Conservation (phyloP, 352 stramenopile species). For the Stramenopiles sp. region DNA sequence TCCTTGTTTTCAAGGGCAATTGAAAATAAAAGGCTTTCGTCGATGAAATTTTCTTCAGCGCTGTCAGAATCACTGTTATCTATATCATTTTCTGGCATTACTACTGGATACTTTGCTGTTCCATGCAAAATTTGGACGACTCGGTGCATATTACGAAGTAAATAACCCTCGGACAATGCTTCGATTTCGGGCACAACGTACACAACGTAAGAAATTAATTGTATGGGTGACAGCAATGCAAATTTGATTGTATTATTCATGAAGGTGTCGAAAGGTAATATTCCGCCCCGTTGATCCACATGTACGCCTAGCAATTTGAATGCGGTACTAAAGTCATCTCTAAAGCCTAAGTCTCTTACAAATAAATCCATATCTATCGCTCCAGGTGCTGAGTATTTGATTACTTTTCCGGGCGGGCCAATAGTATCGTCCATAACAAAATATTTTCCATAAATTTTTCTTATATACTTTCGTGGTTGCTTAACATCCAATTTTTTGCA, state of each 20-base stretch:
- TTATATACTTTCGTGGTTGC: neutral
- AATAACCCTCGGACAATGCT: neutral
- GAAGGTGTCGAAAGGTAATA: neutral
- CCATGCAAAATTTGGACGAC: neutral
- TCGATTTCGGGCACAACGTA: neutral
- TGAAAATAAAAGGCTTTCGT: neutral
- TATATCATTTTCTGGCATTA: neutral
- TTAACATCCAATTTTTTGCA: neutral
- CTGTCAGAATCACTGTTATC: neutral
- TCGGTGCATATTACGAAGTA: neutral
- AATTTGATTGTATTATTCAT: neutral
- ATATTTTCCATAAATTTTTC: conserved; percentile 2
- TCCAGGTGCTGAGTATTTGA: neutral
- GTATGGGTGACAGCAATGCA: neutral
- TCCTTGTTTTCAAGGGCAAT: neutral
- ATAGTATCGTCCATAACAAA: neutral
- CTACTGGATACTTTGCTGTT: neutral
- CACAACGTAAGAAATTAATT: neutral
- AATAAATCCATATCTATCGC: conserved; percentile 2
- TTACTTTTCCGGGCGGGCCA: neutral
- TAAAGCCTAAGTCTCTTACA: neutral
- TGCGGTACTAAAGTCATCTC: neutral
- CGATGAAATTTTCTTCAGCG: neutral
- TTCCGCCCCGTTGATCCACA: neutral
- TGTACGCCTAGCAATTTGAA: neutral